These are phyloP conservation scores for Mycena haematopus DNA, from an alignment of 768 basidiomycete species.

Conservation along the genomic window DNA sequence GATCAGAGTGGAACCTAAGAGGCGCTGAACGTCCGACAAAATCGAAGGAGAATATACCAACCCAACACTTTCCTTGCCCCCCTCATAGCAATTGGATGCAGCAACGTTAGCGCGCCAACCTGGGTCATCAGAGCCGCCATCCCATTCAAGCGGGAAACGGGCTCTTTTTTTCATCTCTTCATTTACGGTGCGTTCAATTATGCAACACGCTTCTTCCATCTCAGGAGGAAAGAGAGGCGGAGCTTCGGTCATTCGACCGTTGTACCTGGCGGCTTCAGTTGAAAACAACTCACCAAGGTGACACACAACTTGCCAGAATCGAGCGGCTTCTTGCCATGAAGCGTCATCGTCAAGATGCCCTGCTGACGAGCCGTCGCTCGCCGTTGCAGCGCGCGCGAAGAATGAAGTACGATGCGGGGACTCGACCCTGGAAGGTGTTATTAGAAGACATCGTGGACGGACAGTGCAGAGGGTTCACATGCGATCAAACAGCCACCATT, in stretches of 20 bases:
- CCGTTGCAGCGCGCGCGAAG: slow-evolving; percentile 55
- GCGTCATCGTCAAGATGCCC: slow-evolving; percentile 47
- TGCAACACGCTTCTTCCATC: slow-evolving; percentile 82
- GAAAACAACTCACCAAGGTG: slow-evolving; percentile 6
- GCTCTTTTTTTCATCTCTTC: slow-evolving; percentile 67
- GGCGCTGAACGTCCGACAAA: not conserved
- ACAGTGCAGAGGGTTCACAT: not conserved
- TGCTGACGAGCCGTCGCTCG: not conserved
- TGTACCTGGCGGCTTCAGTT: slow-evolving; percentile 64
- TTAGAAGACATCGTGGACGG: not conserved
- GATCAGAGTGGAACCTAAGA: slow-evolving; percentile 70
- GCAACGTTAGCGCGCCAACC: slow-evolving; percentile 85
- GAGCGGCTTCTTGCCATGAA: slow-evolving; percentile 75
- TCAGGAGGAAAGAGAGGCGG: slow-evolving; percentile 63
- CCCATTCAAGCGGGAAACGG: slow-evolving; percentile 75
- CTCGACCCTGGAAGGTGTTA: slow-evolving; percentile 54
- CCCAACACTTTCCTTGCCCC: slow-evolving; percentile 82
- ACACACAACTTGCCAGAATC: slow-evolving; percentile 62
- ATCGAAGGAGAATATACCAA: not conserved
- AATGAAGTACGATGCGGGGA: slow-evolving; percentile 86
- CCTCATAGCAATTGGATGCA: slow-evolving; percentile 84
- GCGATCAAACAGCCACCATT: slow-evolving; percentile 84
- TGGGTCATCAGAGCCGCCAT: slow-evolving; percentile 36
- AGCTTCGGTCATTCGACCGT: slow-evolving; percentile 66
- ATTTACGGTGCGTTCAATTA: slow-evolving; percentile 75